Evolutionary conservation across 345 rosid species (phyloP).

Genomic region (Pseudoturritis turrita): DNA sequence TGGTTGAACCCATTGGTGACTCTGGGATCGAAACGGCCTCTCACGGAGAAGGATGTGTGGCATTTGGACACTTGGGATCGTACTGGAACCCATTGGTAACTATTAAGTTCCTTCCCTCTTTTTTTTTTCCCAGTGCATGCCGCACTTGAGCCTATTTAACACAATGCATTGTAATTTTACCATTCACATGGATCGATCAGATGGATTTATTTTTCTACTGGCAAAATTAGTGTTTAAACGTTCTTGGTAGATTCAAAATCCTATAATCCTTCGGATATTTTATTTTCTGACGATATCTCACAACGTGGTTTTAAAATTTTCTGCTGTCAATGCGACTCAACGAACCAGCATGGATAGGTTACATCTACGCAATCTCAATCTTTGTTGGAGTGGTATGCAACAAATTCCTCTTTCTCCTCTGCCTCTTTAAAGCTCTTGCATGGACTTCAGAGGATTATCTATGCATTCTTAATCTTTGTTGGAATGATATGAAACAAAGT

Average conservation of each 20-base stretch:
- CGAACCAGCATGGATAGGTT: slow-evolving; percentile 92
- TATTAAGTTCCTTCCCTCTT: slow-evolving; percentile 38
- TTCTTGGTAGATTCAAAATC: too few species aligned
- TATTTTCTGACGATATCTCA: too few species aligned
- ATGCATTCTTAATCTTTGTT: too few species aligned
- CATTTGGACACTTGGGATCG: slow-evolving; percentile 89
- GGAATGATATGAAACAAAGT: not conserved
- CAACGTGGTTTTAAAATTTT: slow-evolving; percentile 16
- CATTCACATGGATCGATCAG: not conserved
- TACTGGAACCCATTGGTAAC: slow-evolving; percentile 89
- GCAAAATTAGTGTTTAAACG: too few species aligned
- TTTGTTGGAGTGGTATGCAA: slow-evolving; percentile 91
- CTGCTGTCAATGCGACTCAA: slow-evolving; percentile 97
- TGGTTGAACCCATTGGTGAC: slow-evolving; percentile 93
- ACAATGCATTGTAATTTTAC: not conserved
- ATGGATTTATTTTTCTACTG: not conserved
- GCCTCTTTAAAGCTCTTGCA: not conserved
- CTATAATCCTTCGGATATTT: too few species aligned
- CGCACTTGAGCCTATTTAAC: slow-evolving; percentile 1
- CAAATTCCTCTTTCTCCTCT: slow-evolving; percentile 10
- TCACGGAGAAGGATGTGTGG: slow-evolving; percentile 95
- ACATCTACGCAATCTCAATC: slow-evolving; percentile 82
- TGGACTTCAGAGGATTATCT: slow-evolving; percentile 40
- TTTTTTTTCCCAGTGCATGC: not conserved
- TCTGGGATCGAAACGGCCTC: slow-evolving; percentile 80